Base-by-base conservation (phyloP, 2,329 filamentous ascomycete genomes). In the Geosmithia putterillii region DNA sequence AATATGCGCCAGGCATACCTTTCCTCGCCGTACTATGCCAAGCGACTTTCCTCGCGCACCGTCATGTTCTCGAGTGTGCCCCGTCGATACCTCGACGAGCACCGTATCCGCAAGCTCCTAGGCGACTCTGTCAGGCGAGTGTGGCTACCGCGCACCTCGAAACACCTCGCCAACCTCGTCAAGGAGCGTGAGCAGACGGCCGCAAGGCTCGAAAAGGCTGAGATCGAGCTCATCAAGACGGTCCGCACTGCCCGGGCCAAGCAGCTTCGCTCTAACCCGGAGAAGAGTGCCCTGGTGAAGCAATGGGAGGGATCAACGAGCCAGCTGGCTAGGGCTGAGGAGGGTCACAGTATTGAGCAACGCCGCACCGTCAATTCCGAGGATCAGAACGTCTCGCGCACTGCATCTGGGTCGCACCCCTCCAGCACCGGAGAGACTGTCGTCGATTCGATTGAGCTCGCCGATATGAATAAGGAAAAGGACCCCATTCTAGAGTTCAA, bases 1-100 rank as follows among this genome's bases (percentile, higher is more conserved):
- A 94, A 94, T 55, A 65, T 96, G 42, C 84, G 89, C 49, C 90
- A 96, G 64, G 90, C 90, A 0, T 95, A 94, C 64, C 76, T 94
- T 36, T 75, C 94, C 44, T 89, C 87, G 10, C 87, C 88, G 10
- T 70, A 85, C 40, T 94, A 94, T 58, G 76, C 87, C 43, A 83
- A 81, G 54, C 84, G 89, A 45, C 79, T 95, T 39, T 95, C 90
- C 2, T 90, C 89, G 2, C 80, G 87, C 43, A 95, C 89, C 1
- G 84, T 96, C 1, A 77, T 98, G 12, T 88, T 95, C 61, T 83
- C 87, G 2, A 83, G 86, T 2, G 87, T 95, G 1, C 90, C 90
- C 2, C 66, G 79, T 18, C 67, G 79, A 7, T 94, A 94, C 50
- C 74, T 92, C 42, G 76, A 87, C 52, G 79, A 89, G 60, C 70